Evolutionary conservation across 2,329 filamentous ascomycete genomes (phyloP).

Genomic region (Paramyrothecium roridum): DNA sequence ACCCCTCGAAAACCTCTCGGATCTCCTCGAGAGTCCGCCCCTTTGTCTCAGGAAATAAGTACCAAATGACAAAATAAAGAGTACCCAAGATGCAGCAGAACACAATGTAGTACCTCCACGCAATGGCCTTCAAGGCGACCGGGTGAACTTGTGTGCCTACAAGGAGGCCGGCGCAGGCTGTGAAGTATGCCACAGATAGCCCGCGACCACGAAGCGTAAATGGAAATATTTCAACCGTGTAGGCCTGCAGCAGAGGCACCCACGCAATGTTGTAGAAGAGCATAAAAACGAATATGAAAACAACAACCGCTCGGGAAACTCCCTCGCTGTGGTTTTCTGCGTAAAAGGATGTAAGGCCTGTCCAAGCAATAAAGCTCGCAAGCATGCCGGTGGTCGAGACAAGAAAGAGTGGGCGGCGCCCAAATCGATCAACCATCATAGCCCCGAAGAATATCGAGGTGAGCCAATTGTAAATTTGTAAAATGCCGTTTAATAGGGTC

Average conservation of each 20-base stretch:
- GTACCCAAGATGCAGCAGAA: conserved; percentile 25
- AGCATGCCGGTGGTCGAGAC: conserved; percentile 32
- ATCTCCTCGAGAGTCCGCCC: conserved; percentile 20
- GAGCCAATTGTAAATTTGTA: conserved; percentile 35
- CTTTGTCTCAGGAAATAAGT: conserved; percentile 26
- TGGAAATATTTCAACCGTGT: conserved; percentile 22
- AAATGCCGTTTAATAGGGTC: conserved; percentile 16
- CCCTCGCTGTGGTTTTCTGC: conserved; percentile 11
- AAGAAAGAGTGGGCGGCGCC: conserved; percentile 36
- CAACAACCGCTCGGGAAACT: conserved; percentile 25
- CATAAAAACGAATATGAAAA: conserved; percentile 36
- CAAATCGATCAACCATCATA: conserved; percentile 34
- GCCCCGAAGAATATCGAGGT: conserved; percentile 32
- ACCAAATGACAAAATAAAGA: conserved; percentile 27
- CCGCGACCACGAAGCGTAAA: conserved; percentile 5
- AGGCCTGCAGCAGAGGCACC: conserved; percentile 26
- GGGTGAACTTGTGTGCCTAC: conserved; percentile 34
- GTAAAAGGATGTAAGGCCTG: conserved; percentile 25
- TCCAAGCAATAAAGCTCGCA: conserved; percentile 28
- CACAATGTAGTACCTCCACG: conserved; percentile 35
- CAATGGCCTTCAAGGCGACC: conserved; percentile 27
- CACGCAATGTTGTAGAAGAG: conserved; percentile 32
- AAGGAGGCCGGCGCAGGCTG: conserved; percentile 7
- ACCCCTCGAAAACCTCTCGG: conserved; percentile 16
- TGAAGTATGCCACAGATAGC: not conserved